Conservation (phyloP, 1,284 basidiomycete species). For the Erythrobasidium hasegawianum region DNA sequence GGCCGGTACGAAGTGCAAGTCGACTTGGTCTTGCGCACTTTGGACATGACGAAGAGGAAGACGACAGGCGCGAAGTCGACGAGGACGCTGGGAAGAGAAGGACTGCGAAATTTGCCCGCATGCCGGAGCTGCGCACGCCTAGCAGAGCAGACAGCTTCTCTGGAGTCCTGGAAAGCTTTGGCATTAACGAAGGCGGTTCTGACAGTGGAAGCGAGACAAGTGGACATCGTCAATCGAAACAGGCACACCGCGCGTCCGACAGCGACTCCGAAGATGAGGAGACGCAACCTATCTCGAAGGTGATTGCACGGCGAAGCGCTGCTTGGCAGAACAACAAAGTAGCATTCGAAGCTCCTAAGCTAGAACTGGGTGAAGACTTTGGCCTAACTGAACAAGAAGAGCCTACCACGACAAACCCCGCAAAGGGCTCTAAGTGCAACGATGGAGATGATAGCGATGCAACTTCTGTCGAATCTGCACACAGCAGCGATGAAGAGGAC, state of each 20-base stretch:
- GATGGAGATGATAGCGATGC: background rate
- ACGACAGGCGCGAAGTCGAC: background rate
- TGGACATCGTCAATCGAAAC: too few relatives aligned
- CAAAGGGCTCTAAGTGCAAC: background rate
- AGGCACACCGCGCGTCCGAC: too few relatives aligned
- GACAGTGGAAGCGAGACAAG: constrained; percentile 10
- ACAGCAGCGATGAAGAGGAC: constrained; percentile 6
- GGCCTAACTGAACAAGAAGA: constrained; percentile 4
- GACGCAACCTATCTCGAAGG: background rate
- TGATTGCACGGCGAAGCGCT: background rate
- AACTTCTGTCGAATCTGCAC: background rate
- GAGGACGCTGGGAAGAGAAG: background rate
- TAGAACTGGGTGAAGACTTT: constrained; percentile 19
- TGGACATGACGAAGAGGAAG: background rate
- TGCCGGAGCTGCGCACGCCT: constrained; percentile 13
- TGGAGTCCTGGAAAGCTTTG: constrained; percentile 29
- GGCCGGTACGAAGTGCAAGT: constrained; percentile 1
- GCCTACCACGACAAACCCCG: background rate
- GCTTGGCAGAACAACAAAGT: background rate
- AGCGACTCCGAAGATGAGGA: constrained; percentile 4
- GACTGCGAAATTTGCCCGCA: constrained; percentile 4
- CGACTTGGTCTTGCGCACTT: background rate
- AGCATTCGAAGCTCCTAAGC: constrained; percentile 12
- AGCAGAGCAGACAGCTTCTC: constrained; percentile 28
- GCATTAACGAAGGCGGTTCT: constrained; percentile 4